Base-by-base conservation (phyloP, 805 yeast species). In the Candida incommunis region DNA sequence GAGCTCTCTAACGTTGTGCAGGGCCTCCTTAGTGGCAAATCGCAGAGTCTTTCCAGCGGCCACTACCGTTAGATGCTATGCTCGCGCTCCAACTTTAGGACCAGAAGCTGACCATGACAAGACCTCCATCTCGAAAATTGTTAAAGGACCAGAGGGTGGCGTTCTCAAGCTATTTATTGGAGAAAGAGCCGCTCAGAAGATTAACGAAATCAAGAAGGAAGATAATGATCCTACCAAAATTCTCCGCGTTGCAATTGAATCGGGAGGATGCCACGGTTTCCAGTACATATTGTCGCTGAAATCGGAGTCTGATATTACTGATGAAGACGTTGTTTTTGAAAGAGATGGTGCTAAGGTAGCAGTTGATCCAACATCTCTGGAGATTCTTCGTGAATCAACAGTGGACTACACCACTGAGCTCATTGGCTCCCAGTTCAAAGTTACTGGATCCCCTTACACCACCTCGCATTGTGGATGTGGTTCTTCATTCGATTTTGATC, bases 181-280 rank as follows among this genome's bases (percentile, higher is more conserved):
- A 18, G 50, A 45, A 29, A 22, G 49, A 2, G 59, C 58, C 2
- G 58, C 54, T 4, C 40, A 44, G 9, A 82, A 80, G 58, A 64
- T 85, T 40, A 70, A 69, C 23, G 54, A 53, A 2, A 70, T 85
- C 7, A 70, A 76, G 11, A 52, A 58, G 4, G 67, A 66, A 7
- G 94, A 84, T 46, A 51, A 65, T 5, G 72, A 79, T 44, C 75
- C 76, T 0, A 65, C 76, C 26, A 55, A 78, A n/a, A 85, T 86
- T 0, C 65, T 90, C 18, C 68, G 82, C 43, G 75, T 90, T 2
- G 66, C 70, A 11, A 96, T 92, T 7, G 96, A 87, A 54, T 82
- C 94, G 56, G 98, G 98, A 7, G 98, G 98, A 1, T 92, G 98
- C 60, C 98, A 92, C 61, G 98, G 98, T 18, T 92, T 85, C 63